These are phyloP conservation scores for Elsinoe arachidis DNA, from an alignment of 2,329 filamentous ascomycete species.

Conservation along the genomic window DNA sequence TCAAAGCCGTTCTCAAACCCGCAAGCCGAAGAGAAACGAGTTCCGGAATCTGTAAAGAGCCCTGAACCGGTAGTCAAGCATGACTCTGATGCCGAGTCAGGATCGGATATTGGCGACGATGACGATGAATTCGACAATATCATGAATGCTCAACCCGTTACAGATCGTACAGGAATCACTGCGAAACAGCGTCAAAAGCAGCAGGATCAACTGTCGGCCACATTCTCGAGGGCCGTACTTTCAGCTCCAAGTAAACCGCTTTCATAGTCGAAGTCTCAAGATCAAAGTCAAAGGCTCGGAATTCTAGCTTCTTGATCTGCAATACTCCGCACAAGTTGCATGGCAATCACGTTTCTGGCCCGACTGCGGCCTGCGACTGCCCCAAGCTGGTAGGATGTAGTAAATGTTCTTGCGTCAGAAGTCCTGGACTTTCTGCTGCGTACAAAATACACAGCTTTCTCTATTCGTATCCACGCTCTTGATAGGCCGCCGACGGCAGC, in stretches of 20 bases:
- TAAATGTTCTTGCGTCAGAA: too few relatives aligned
- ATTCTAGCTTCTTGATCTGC: background rate
- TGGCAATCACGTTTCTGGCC: too few relatives aligned
- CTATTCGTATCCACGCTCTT: too few relatives aligned
- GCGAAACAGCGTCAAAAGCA: slow-evolving; percentile 50
- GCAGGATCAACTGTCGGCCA: slow-evolving; percentile 41
- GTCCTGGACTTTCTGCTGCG: too few relatives aligned
- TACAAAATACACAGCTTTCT: too few relatives aligned
- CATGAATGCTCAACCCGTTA: slow-evolving; percentile 82
- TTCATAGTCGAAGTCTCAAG: slow-evolving; percentile 4
- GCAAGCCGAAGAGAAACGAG: slow-evolving; percentile 42
- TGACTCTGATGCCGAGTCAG: slow-evolving; percentile 61
- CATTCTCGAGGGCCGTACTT: slow-evolving; percentile 42
- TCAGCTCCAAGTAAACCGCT: slow-evolving; percentile 41
- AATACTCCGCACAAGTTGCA: too few relatives aligned
- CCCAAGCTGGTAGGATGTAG: too few relatives aligned
- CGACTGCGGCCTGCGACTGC: too few relatives aligned
- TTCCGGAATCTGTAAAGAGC: slow-evolving; percentile 51
- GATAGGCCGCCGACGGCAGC: too few relatives aligned
- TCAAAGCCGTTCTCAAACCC: slow-evolving; percentile 76
- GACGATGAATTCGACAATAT: slow-evolving; percentile 87
- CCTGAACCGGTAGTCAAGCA: slow-evolving; percentile 39
- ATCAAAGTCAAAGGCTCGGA: background rate
- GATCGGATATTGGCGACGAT: slow-evolving; percentile 58
- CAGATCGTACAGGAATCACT: slow-evolving; percentile 69